Evolutionary conservation across 2,329 filamentous ascomycete species (phyloP).

Genomic region (Paramyrothecium sp.): DNA sequence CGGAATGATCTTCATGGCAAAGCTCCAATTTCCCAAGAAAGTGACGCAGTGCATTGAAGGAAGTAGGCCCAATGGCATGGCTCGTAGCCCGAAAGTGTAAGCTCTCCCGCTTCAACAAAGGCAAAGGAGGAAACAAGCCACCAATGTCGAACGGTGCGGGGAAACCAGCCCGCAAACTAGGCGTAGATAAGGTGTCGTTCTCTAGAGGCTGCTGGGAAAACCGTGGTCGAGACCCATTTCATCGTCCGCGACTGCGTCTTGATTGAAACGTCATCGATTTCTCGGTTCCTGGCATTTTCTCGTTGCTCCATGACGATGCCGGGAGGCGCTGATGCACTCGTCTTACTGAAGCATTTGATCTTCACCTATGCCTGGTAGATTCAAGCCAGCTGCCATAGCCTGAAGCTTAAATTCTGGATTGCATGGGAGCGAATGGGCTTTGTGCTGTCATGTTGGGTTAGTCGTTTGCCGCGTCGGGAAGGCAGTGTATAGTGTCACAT

Average conservation of each 20-base stretch:
- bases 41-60: neutral
- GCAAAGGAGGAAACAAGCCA: neutral
- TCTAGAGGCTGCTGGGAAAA: neutral
- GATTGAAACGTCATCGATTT: neutral
- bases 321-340: constrained; percentile 61
- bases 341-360: constrained; percentile 37
- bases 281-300: neutral
- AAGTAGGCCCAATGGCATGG: neutral
- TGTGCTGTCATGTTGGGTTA: constrained; percentile 49
- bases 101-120: no score
- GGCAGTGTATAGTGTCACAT: neutral
- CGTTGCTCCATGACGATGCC: constrained; percentile 44
- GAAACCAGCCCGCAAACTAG: neutral
- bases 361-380: constrained; percentile 42
- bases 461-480: neutral
- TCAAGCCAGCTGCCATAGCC: constrained; percentile 42
- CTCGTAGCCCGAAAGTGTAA: neutral
- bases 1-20: neutral
- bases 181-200: neutral
- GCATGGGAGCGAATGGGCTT: constrained; percentile 82
- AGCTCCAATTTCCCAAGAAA: neutral
- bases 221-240: neutral
- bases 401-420: constrained; percentile 71
- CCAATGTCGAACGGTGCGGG: neutral
- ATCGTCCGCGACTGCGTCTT: neutral